These are phyloP conservation scores for Sporothrix brunneoviolacea DNA, from an alignment of 2,329 filamentous ascomycete species.

Conservation along the genomic window DNA sequence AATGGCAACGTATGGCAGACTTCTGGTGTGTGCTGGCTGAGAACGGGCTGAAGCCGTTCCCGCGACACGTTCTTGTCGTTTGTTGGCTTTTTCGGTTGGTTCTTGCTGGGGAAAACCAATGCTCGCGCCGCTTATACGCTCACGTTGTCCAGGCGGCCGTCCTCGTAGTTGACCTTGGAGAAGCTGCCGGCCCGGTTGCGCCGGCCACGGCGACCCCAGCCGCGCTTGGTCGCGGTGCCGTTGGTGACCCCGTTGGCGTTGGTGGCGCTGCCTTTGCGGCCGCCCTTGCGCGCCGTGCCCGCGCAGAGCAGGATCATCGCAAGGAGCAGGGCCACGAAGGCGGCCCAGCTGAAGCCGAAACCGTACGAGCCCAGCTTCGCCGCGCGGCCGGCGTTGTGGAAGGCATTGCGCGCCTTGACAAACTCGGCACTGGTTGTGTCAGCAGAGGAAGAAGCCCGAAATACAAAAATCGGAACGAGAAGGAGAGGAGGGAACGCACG, in stretches of 20 bases:
- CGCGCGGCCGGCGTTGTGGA: conserved; percentile 46
- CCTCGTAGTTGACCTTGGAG: conserved; percentile 18
- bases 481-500: conserved; percentile 42
- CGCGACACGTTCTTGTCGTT: neutral
- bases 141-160: conserved; percentile 13
- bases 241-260: neutral
- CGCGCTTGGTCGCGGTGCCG: neutral
- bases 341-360: conserved; percentile 72
- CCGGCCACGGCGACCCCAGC: conserved; percentile 2
- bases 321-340: conserved; percentile 59
- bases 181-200: conserved; percentile 16
- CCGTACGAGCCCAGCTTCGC: conserved; percentile 61
- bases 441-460: too few species aligned
- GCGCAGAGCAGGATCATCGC: conserved; percentile 62
- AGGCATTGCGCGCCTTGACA: conserved; percentile 62
- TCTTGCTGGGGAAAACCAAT: too few species aligned
- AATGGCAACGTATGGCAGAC: neutral
- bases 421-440: conserved; percentile 46
- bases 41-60: too few species aligned
- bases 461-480: neutral
- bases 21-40: neutral
- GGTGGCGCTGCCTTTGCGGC: neutral
- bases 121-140: conserved; percentile 13
- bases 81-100: neutral
- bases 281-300: conserved; percentile 38